Conservation (phyloP, 2,329 filamentous ascomycete genomes). For the Colletotrichum coccodes region DNA sequence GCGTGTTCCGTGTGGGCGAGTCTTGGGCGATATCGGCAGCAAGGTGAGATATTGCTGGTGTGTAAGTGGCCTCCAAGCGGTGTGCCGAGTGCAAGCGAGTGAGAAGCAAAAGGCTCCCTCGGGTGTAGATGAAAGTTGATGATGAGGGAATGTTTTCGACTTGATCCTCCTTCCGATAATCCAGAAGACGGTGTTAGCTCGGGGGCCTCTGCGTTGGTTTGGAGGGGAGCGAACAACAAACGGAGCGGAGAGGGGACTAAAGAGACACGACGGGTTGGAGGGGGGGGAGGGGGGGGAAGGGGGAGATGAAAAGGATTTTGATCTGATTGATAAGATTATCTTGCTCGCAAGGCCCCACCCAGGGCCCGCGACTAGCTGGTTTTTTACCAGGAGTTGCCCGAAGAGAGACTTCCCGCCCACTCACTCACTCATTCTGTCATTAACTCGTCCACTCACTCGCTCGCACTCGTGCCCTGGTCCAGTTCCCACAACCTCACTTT, state of each 20-base stretch:
- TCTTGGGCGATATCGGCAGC: neutral
- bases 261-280: constrained; percentile 30
- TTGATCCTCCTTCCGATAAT: neutral
- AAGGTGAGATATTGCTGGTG: neutral
- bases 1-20: neutral
- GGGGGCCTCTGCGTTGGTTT: neutral
- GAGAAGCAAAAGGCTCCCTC: too few relatives aligned
- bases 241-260: constrained; percentile 33
- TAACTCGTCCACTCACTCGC: neutral
- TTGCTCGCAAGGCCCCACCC: constrained; percentile 26
- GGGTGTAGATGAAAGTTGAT: neutral
- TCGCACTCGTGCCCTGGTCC: neutral
- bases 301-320: constrained; percentile 35
- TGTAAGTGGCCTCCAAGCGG: neutral
- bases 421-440: neutral
- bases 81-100: neutral
- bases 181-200: neutral
- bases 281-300: neutral
- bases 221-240: constrained; percentile 24
- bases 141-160: neutral
- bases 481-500: neutral
- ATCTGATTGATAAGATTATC: constrained; percentile 60
- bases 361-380: constrained; percentile 17
- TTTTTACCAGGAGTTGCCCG: neutral
- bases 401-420: neutral